These are phyloP conservation scores for Polytolypa hystricis DNA, from an alignment of 2,329 filamentous ascomycete species.

Conservation along the genomic window DNA sequence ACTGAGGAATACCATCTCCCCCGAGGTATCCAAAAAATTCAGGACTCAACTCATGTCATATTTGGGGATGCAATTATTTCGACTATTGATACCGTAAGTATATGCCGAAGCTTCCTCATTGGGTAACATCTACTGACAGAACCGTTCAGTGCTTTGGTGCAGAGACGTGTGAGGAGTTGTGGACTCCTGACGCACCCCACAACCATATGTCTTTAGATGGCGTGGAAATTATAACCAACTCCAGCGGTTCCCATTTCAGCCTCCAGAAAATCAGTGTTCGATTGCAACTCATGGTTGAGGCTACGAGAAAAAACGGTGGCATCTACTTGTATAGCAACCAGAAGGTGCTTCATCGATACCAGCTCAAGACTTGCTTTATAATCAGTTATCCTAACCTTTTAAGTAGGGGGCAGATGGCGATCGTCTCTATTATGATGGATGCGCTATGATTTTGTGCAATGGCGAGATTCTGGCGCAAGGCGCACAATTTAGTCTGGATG, in stretches of 20 bases:
- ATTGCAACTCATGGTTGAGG: too few species aligned
- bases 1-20: constrained; percentile 57
- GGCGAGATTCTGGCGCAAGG: constrained; percentile 31
- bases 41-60: constrained; percentile 43
- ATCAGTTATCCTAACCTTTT: too few species aligned
- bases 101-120: too few species aligned
- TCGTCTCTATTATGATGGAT: constrained; percentile 47
- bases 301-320: constrained; percentile 29
- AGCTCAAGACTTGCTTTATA: too few species aligned
- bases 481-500: constrained; percentile 36
- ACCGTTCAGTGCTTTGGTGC: too few species aligned
- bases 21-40: constrained; percentile 44
- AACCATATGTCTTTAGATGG: constrained; percentile 53
- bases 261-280: too few species aligned
- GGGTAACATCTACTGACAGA: too few species aligned
- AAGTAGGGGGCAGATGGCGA: constrained; percentile 47
- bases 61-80: constrained; percentile 57
- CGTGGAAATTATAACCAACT: constrained; percentile 59
- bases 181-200: constrained; percentile 45
- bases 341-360: too few species aligned
- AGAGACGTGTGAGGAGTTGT: constrained; percentile 46
- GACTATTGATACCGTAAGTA: constrained; percentile 40
- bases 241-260: too few species aligned
- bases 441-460: constrained; percentile 50
- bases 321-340: constrained; percentile 49